Conservation (phyloP, 106 monocot genomes). For the Apostasia ramifera region DNA sequence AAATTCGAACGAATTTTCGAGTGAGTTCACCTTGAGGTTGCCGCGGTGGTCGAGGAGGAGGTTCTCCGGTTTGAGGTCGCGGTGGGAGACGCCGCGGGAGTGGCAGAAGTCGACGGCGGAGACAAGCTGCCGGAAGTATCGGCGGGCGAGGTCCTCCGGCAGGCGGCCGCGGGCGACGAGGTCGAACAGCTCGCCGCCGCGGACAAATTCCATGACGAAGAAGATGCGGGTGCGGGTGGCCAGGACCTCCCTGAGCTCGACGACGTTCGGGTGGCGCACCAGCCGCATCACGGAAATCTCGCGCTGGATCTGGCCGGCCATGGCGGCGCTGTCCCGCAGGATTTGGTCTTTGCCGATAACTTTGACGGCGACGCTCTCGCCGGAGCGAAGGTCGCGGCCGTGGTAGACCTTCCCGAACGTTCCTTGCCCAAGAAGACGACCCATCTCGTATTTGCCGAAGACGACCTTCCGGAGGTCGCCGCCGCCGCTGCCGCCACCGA, state of each 20-base stretch:
- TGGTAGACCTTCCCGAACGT: conserved; percentile 24
- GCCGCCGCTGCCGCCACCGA: background rate
- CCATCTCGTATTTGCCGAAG: conserved; percentile 18
- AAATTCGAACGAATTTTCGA: too few relatives aligned
- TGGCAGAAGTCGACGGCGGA: conserved; percentile 25
- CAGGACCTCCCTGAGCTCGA: conserved; percentile 34
- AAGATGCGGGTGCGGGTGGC: conserved; percentile 29
- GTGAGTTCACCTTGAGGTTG: conserved; percentile 2
- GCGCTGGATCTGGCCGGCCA: conserved; percentile 25
- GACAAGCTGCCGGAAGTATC: conserved; percentile 29
- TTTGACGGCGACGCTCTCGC: conserved; percentile 29
- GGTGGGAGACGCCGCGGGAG: conserved; percentile 14
- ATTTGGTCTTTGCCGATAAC: conserved; percentile 28
- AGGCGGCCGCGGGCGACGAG: conserved; percentile 20
- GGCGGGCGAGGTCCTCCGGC: conserved; percentile 25
- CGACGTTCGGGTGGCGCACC: conserved; percentile 21
- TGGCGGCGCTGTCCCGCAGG: background rate
- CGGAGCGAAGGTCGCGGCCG: conserved; percentile 3
- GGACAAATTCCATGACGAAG: conserved; percentile 22
- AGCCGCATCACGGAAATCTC: conserved; percentile 40
- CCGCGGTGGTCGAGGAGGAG: conserved; percentile 19
- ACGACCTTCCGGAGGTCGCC: background rate
- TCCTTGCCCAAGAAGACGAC: conserved; percentile 18
- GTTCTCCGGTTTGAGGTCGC: conserved; percentile 23
- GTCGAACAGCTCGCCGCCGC: conserved; percentile 32